These are phyloP conservation scores for Millerozyma miso DNA, from an alignment of 805 yeast genomes.

Conservation along the genomic window DNA sequence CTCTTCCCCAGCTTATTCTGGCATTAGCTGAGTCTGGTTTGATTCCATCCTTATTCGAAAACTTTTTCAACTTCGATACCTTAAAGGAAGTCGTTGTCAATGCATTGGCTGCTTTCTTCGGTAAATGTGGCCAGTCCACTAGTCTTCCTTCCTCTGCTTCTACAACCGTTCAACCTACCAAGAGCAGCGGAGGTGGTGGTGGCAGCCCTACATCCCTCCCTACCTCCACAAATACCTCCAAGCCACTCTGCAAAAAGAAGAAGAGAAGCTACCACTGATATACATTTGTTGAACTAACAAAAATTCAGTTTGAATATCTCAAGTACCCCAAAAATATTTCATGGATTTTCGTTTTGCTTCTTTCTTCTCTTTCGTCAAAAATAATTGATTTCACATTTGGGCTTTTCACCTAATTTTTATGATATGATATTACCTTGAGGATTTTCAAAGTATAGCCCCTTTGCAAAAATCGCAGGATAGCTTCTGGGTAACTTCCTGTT, in stretches of 20 bases:
- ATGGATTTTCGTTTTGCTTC: too few species aligned
- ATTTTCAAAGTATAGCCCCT: not conserved
- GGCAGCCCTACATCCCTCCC: constrained; percentile 12
- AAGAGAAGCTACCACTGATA: constrained; percentile 20
- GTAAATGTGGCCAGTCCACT: constrained; percentile 30
- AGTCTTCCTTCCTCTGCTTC: constrained; percentile 22
- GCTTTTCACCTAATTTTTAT: not conserved
- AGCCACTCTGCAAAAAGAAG: constrained; percentile 11
- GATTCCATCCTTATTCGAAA: constrained; percentile 31
- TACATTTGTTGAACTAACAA: not conserved
- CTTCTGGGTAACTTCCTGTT: not conserved
- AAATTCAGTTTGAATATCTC: not conserved
- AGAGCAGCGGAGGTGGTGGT: constrained; percentile 7
- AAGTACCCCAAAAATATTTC: not conserved
- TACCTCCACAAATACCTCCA: constrained; percentile 2
- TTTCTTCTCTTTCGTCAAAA: not conserved
- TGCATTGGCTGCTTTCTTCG: constrained; percentile 41
- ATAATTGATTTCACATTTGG: not conserved
- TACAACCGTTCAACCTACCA: constrained; percentile 13
- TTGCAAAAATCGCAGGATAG: not conserved
- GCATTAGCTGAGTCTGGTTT: constrained; percentile 35
- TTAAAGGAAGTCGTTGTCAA: constrained; percentile 37
- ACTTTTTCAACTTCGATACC: constrained; percentile 34
- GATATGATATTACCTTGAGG: not conserved
- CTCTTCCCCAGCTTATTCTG: constrained; percentile 21